Base-by-base conservation (phyloP, 148 eudicot genomes). In the Amaranthus hypochondriacus region DNA sequence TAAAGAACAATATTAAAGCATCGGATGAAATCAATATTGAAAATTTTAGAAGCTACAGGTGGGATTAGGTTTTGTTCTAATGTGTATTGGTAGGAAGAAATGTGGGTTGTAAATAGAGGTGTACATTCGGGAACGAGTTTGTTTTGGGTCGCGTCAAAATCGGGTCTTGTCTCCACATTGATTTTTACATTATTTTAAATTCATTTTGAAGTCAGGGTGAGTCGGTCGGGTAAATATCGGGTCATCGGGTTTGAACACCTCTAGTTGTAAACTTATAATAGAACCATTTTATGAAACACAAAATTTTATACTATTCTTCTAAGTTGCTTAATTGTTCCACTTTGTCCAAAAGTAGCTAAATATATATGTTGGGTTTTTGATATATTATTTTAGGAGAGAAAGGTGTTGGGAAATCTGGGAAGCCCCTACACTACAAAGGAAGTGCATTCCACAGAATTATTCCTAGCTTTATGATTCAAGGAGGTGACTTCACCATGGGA, bases 381-480 rank as follows among this genome's bases (percentile, higher is more conserved):
- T 57, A 46, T 42, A 56, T 53, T 67, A 8, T 69, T 66, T 70
- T 83, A 92, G 99, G 99, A 69, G 99, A 95, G 91, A 92, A 92
- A 81, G 99, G 99, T 70, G 49, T 69, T 28, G 96, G 92, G 71
- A 92, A 92, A 79, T 78, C 82, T 56, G 99, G 99, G 62, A 92
- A 92, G 71, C 96, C 97, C 42, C 87, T 95, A 64, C 99, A 95
- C 77, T 95, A 83, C 92, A 95, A 95, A 75, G 99, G 97, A 63
- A 92, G 97, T 82, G 69, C 66, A 57, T 92, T 95, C 85, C 99
- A 95, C 57, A 86, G 99, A 68, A 92, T 95, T 74, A 95, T 95
- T 62, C 97, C 99, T 15, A 90, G 92, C 84, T 95, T 95, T 78
- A 95, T 95, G 99, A 66, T 92, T 76, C 99, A 95, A 79, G 99